Percentiles rank a stretch among this genome's conserved stretches.
Conservation (phyloP, 2,329 filamentous ascomycete genomes). For the Trichocomaceae sp. region DNA sequence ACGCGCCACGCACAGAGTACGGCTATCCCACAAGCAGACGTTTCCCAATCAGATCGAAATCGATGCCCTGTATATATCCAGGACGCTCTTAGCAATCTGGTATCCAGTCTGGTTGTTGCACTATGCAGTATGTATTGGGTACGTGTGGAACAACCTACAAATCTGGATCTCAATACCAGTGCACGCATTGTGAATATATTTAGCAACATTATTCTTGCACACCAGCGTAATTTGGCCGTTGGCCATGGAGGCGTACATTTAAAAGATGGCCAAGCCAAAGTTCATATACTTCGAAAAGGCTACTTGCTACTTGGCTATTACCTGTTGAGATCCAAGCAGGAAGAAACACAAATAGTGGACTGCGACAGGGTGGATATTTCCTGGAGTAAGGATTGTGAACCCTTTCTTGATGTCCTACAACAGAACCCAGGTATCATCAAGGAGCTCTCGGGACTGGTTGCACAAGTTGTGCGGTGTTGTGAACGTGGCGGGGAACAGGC, state of each 20-base stretch:
- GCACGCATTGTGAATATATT: conserved; percentile 24
- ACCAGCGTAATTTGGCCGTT: conserved; percentile 21
- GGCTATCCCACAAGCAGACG: neutral
- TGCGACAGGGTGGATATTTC: conserved; percentile 8
- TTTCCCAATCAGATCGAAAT: neutral
- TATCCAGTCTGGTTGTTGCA: conserved; percentile 29
- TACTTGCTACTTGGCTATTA: conserved; percentile 27
- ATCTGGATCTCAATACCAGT: conserved; percentile 14
- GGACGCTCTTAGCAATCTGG: conserved; percentile 33
- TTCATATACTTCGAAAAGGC: conserved; percentile 27
- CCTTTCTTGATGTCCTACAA: conserved; percentile 24
- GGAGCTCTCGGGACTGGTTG: conserved; percentile 29
- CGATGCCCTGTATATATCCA: conserved; percentile 29
- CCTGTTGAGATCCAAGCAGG: conserved; percentile 24
- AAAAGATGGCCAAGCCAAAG: conserved; percentile 14
- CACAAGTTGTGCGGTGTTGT: conserved; percentile 30
- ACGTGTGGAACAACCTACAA: conserved; percentile 20
- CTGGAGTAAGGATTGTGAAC: conserved; percentile 22
- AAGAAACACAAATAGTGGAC: conserved; percentile 13
- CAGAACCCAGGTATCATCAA: conserved; percentile 27
- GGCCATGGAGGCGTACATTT: neutral
- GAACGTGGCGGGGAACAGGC: conserved; percentile 21
- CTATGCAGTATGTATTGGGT: conserved; percentile 34
- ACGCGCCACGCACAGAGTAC: neutral
- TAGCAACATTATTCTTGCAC: conserved; percentile 18